Percentiles rank a stretch among this genome's conserved stretches.
Conservation (phyloP, 2,329 filamentous ascomycete species). For the Westerdykella sp. region DNA sequence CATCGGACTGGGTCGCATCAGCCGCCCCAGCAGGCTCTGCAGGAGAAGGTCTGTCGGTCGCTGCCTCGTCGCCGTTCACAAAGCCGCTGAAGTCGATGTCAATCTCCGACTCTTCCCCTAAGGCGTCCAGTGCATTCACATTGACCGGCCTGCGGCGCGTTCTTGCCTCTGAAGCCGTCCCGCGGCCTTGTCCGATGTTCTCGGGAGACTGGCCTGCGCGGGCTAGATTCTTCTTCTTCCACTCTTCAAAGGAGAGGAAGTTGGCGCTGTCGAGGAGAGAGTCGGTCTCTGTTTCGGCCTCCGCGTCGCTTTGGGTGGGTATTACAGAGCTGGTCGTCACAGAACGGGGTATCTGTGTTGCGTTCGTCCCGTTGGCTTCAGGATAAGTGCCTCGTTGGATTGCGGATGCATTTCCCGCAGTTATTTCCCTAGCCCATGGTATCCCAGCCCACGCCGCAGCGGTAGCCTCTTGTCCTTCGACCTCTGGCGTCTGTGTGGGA, state of each 20-base stretch:
- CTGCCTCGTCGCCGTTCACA: conserved; percentile 35
- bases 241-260: conserved; percentile 96
- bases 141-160: conserved; percentile 50
- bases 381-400: neutral
- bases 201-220: conserved; percentile 74
- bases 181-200: conserved; percentile 55
- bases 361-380: neutral
- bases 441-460: conserved; percentile 9
- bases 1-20: conserved; percentile 13
- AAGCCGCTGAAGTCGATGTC: conserved; percentile 64
- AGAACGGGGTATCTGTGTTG: conserved; percentile 2
- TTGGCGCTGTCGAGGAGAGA: conserved; percentile 66
- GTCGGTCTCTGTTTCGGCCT: conserved; percentile 55
- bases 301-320: conserved; percentile 21
- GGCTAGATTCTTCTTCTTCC: conserved; percentile 89
- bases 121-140: conserved; percentile 64
- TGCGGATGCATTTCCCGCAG: neutral
- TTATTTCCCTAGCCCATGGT: conserved; percentile 7
- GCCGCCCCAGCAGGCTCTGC: conserved; percentile 1
- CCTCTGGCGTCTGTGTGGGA: conserved; percentile 11
- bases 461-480: conserved; percentile 9
- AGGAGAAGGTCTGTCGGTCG: conserved; percentile 7
- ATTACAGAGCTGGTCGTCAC: conserved; percentile 7
- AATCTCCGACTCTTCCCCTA: conserved; percentile 87
- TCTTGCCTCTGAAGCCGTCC: conserved; percentile 36